A percentile compares a stretch with the other conserved stretches of the same genome.
These are phyloP conservation scores for Tricholoma furcatifolium DNA, from an alignment of 768 basidiomycete genomes.

Conservation along the genomic window DNA sequence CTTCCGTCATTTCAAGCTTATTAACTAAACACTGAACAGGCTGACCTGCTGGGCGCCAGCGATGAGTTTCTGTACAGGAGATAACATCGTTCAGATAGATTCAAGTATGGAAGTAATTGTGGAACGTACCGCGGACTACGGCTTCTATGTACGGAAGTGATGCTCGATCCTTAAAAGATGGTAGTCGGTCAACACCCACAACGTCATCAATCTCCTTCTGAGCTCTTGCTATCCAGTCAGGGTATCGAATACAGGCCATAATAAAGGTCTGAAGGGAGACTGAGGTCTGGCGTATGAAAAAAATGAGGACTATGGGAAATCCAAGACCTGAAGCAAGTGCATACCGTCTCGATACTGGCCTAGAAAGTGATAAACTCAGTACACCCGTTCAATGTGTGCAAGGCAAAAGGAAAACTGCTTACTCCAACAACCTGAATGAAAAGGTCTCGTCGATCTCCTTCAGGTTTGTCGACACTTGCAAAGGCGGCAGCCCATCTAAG, in stretches of 20 bases:
- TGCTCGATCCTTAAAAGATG: neutral
- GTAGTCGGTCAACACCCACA: neutral
- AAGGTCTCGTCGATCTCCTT: constrained; percentile 1
- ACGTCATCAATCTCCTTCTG: neutral
- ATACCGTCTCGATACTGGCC: neutral
- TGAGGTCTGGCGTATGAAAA: neutral
- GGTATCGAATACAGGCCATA: neutral
- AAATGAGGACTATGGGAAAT: neutral
- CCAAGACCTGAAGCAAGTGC: neutral
- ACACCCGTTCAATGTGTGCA: neutral
- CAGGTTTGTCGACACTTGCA: neutral
- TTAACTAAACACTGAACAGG: neutral
- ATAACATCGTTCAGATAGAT: no score
- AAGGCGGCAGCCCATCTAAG: constrained; percentile 4
- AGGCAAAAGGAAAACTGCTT: no score
- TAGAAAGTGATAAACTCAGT: neutral
- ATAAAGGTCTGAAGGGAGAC: neutral
- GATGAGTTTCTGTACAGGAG: neutral
- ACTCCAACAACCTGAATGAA: neutral
- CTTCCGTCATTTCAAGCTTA: no score
- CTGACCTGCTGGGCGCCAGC: neutral
- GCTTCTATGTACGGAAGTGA: neutral
- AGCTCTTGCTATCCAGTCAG: neutral
- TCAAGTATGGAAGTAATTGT: no score
- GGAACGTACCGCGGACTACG: neutral